phyloP scores from a whole-genome alignment of 352 stramenopile genomes.

The Pythium aphanidermatum region DNA sequence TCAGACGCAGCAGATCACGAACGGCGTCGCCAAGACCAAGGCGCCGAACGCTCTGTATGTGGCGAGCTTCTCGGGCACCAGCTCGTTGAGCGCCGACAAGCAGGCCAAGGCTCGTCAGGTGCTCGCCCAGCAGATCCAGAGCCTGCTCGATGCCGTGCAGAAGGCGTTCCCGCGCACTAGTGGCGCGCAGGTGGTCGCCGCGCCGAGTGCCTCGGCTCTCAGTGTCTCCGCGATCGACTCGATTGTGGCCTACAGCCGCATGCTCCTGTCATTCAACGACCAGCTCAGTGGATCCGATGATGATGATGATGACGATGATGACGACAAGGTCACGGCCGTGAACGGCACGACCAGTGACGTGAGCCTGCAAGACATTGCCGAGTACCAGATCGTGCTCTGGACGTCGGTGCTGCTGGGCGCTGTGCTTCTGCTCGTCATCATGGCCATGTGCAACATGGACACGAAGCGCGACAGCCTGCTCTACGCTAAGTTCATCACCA shows the following conservation, averaged over 20 bases:
- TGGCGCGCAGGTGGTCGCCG: slow-evolving; percentile 35
- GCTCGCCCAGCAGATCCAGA: slow-evolving; percentile 19
- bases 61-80: slow-evolving; percentile 24
- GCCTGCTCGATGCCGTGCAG: slow-evolving; percentile 37
- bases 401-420: slow-evolving; percentile 55
- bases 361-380: slow-evolving; percentile 54
- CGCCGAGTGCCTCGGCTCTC: not conserved
- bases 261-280: slow-evolving; percentile 19
- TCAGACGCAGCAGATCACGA: slow-evolving; percentile 25
- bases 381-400: slow-evolving; percentile 84
- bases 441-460: slow-evolving; percentile 71
- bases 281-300: slow-evolving; percentile 13
- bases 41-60: slow-evolving; percentile 29
- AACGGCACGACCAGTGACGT: slow-evolving; percentile 29
- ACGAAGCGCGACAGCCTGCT: slow-evolving; percentile 68
- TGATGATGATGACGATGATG: slow-evolving; percentile 9
- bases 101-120: slow-evolving; percentile 20
- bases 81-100: slow-evolving; percentile 18
- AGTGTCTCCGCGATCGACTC: slow-evolving; percentile 13
- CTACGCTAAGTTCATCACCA: slow-evolving; percentile 80
- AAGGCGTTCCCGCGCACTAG: slow-evolving; percentile 15
- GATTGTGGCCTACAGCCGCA: slow-evolving; percentile 24
- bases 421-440: slow-evolving; percentile 41
- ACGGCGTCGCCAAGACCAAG: slow-evolving; percentile 13
- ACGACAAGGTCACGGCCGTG: slow-evolving; percentile 15